Percentiles rank a stretch among this genome's conserved stretches.
Evolutionary conservation across 108 stramenopile species (phyloP).

Genomic region (Cyclotella choctawhatcheeana): DNA sequence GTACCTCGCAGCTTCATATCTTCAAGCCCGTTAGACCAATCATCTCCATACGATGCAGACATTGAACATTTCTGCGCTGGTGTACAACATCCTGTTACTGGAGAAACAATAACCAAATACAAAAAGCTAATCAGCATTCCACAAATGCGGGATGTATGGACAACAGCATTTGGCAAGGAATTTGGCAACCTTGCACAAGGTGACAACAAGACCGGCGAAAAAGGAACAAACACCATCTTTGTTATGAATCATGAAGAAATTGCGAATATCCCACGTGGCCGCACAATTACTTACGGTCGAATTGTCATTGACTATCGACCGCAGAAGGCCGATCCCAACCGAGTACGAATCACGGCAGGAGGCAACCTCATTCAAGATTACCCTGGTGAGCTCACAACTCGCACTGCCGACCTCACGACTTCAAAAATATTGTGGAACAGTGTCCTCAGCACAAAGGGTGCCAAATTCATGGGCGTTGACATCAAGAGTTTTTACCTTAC

Average conservation of each 20-base stretch:
- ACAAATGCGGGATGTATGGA: slow-evolving; percentile 16
- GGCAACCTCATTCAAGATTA: slow-evolving; percentile 51
- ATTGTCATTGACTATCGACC: slow-evolving; percentile 41
- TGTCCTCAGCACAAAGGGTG: background rate
- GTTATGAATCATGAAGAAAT: slow-evolving; percentile 3
- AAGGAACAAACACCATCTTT: background rate
- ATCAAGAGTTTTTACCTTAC: slow-evolving; percentile 11
- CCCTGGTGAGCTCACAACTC: slow-evolving; percentile 13
- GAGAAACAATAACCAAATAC: slow-evolving; percentile 31
- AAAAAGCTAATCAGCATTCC: slow-evolving; percentile 8
- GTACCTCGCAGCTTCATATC: background rate
- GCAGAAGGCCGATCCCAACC: slow-evolving; percentile 31
- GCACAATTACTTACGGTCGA: slow-evolving; percentile 34
- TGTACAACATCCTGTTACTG: background rate
- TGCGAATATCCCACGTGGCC: slow-evolving; percentile 23
- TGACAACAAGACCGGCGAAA: slow-evolving; percentile 2
- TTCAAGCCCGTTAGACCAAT: background rate
- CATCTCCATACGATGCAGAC: background rate
- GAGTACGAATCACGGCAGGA: slow-evolving; percentile 47
- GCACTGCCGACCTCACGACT: slow-evolving; percentile 6
- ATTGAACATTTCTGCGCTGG: slow-evolving; percentile 9
- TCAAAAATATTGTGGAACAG: slow-evolving; percentile 7
- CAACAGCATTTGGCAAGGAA: slow-evolving; percentile 33
- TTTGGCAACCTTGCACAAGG: slow-evolving; percentile 39
- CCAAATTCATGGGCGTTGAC: background rate